Conservation (phyloP, 2,329 filamentous ascomycete species). For the Talaromyces amestolkiae region DNA sequence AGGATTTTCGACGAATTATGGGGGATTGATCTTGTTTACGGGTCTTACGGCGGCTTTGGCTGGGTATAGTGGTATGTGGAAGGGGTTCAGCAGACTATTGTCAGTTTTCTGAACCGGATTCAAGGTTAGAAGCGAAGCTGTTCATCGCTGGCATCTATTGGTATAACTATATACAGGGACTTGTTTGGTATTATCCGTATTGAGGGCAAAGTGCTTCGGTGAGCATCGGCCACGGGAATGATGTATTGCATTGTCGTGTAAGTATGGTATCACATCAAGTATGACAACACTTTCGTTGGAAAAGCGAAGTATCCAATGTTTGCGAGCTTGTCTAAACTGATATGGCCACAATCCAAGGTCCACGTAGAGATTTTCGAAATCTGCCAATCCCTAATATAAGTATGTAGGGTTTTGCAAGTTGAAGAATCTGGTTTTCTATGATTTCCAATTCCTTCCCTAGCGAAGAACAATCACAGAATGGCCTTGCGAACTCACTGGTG, state of each 20-base stretch:
- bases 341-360: background rate
- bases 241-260: background rate
- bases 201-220: background rate
- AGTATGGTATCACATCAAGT: background rate
- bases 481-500: background rate
- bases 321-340: background rate
- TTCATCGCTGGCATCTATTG: background rate
- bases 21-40: constrained; percentile 17
- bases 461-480: background rate
- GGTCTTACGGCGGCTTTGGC: constrained; percentile 6
- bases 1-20: constrained; percentile 10
- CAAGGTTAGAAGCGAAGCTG: background rate
- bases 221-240: background rate
- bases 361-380: background rate
- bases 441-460: background rate
- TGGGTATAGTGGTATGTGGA: constrained; percentile 3
- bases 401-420: background rate
- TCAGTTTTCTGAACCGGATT: background rate
- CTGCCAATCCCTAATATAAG: background rate
- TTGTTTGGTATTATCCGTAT: too few species aligned
- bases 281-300: background rate
- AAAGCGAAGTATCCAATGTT: background rate
- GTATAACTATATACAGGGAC: background rate
- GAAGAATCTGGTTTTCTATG: background rate
- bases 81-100: background rate